Percentiles rank a stretch among this genome's conserved stretches.
Evolutionary conservation across 345 rosid species (phyloP).

Genomic region (Acer yangbiense): DNA sequence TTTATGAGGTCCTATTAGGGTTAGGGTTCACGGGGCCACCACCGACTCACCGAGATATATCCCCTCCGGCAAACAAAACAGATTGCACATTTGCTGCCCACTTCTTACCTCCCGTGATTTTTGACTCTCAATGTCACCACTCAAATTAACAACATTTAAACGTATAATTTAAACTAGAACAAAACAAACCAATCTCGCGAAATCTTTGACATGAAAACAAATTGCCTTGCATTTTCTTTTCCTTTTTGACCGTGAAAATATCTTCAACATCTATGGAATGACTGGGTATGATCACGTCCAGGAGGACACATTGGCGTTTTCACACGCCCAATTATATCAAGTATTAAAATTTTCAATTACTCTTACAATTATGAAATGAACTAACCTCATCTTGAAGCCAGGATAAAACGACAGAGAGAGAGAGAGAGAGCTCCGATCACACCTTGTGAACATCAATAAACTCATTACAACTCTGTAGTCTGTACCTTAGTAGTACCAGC

Average conservation of each 20-base stretch:
- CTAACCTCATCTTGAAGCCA: background rate
- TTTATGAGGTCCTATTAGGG: slow-evolving; percentile 3
- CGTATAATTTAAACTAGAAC: no score
- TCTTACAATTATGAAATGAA: background rate
- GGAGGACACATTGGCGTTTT: background rate
- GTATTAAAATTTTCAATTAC: background rate
- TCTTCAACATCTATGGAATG: background rate
- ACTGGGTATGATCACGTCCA: background rate
- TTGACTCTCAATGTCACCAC: background rate
- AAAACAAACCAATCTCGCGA: background rate
- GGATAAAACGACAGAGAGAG: background rate
- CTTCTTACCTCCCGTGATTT: slow-evolving; percentile 14
- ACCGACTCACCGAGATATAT: background rate
- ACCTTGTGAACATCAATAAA: background rate
- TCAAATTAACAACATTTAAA: no score
- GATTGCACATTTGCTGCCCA: background rate
- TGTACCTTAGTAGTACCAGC: background rate
- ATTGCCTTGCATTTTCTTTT: no score
- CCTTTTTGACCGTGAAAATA: background rate
- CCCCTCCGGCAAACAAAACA: background rate
- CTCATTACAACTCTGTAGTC: background rate
- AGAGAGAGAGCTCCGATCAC: background rate
- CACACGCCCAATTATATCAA: background rate
- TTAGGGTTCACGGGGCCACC: slow-evolving; percentile 22
- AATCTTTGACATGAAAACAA: background rate